Percentiles rank a stretch among this genome's conserved stretches.
These are phyloP conservation scores for Flaveria trinervia DNA, from an alignment of 129 eudicot species.

Conservation along the genomic window DNA sequence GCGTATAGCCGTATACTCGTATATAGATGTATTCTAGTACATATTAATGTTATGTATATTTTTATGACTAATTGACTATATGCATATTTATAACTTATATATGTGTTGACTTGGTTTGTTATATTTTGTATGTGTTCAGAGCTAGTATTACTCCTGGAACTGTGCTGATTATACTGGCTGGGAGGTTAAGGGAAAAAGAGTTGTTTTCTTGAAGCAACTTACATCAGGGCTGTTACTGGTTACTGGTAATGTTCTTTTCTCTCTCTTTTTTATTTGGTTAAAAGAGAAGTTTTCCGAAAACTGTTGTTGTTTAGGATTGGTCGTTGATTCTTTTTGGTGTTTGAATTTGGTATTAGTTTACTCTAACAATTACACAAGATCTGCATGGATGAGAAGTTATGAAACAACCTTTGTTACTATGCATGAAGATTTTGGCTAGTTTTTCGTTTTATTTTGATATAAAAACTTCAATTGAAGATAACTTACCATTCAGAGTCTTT, in stretches of 20 bases:
- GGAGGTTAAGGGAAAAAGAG: slow-evolving; percentile 64
- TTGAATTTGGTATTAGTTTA: background rate
- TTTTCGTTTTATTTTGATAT: too few species aligned
- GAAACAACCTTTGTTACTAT: background rate
- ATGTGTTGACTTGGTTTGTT: slow-evolving; percentile 8
- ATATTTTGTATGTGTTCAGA: slow-evolving; percentile 31
- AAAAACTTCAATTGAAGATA: background rate
- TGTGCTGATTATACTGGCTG: slow-evolving; percentile 55
- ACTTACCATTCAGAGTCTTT: background rate
- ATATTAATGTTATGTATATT: background rate
- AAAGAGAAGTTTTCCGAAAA: background rate
- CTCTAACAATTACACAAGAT: background rate
- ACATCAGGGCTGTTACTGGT: slow-evolving; percentile 57
- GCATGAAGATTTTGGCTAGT: background rate
- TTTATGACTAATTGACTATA: too few species aligned
- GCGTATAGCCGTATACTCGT: too few species aligned
- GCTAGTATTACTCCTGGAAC: slow-evolving; percentile 63
- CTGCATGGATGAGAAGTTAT: background rate
- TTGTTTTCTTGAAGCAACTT: slow-evolving; percentile 67
- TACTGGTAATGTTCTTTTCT: slow-evolving; percentile 46
- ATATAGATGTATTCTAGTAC: too few species aligned
- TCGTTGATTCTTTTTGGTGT: background rate
- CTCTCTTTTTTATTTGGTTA: background rate
- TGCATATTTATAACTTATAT: background rate
- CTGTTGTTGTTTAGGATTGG: background rate